Conservation (phyloP, 2,329 filamentous ascomycete species). For the Penicillium psychrosexuale region DNA sequence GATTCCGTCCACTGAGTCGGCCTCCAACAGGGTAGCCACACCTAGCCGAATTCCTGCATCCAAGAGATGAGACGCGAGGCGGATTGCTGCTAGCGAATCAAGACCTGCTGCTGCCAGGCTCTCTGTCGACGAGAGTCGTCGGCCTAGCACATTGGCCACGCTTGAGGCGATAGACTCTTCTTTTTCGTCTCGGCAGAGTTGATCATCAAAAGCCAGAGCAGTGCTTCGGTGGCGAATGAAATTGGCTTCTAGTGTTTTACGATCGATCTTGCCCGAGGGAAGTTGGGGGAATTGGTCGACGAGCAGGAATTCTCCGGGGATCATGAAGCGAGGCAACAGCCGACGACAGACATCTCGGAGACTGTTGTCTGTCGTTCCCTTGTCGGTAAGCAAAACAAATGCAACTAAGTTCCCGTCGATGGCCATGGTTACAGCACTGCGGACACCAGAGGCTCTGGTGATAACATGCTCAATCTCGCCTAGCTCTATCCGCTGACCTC, state of each 20-base stretch:
- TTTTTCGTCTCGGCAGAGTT: slow-evolving; percentile 22
- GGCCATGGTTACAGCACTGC: slow-evolving; percentile 65
- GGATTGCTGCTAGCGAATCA: slow-evolving; percentile 64
- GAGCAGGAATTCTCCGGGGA: slow-evolving; percentile 69
- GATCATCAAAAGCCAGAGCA: slow-evolving; percentile 7
- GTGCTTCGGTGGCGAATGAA: slow-evolving; percentile 43
- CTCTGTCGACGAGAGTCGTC: slow-evolving; percentile 36
- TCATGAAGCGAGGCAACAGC: slow-evolving; percentile 82
- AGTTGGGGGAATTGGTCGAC: slow-evolving; percentile 67
- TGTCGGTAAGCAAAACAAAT: slow-evolving; percentile 62
- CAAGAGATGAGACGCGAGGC: slow-evolving; percentile 63
- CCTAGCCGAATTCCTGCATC: slow-evolving; percentile 53
- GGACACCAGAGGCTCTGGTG: slow-evolving; percentile 59
- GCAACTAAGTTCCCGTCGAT: slow-evolving; percentile 67
- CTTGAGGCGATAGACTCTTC: slow-evolving; percentile 39
- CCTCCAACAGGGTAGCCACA: slow-evolving; percentile 61
- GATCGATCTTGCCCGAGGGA: slow-evolving; percentile 80
- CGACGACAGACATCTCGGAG: slow-evolving; percentile 61
- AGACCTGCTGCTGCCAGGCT: slow-evolving; percentile 57
- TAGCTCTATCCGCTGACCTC: slow-evolving; percentile 78
- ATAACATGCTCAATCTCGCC: slow-evolving; percentile 73
- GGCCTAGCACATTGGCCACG: slow-evolving; percentile 44
- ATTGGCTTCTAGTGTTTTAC: slow-evolving; percentile 57
- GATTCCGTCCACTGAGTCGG: slow-evolving; percentile 47
- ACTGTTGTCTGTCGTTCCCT: slow-evolving; percentile 36